Base-by-base conservation (phyloP, 2,329 filamentous ascomycete genomes). In the Botrytis galanthina region DNA sequence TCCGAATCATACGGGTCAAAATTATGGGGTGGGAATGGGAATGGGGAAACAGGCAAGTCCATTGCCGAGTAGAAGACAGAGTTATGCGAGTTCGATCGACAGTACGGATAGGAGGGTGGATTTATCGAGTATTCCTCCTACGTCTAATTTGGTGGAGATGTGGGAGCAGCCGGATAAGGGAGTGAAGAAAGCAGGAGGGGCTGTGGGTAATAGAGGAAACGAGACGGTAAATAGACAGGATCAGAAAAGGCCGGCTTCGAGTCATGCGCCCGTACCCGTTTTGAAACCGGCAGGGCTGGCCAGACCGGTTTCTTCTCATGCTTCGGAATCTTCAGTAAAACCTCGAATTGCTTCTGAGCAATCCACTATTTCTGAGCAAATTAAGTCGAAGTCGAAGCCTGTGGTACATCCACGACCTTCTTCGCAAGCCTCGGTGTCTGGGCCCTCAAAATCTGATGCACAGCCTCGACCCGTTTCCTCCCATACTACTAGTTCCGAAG, bases 111-210 rank as follows among this genome's bases (percentile, higher is more conserved):
- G 70, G 46, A 51, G 70, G 16, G 48, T 63, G 37, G 70, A 72
- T 44, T 37, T 72, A 37, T 66, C 70, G 1, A 84, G 89, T 9
- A 90, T 92, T 68, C 84, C 87, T 37, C 86, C 91, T 0, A 91
- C 91, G 0, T 88, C 85, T 4, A 87, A 89, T 7, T 84, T 93
- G 32, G 90, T 93, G 71, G 87, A 87, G 57, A 86, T 93, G 83
- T 93, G 93, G 76, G 92, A 94, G 81, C 84, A 86, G 75, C 85
- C 83, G 60, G 75, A 61, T 29, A 73, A 74, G 62, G 70, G 75
- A 61, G 51, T 26, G 39, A 68, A 51, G 60, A 66, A 44, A 29
- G 61, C 7, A 57, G 46, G n/a, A 35, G 60, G 44, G 3, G 4
- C n/a, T 39, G 18, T 35, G 37, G 9, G 64, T 14, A 46, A n/a